These are phyloP conservation scores for sorghum (Sorghum bicolor) DNA, from an alignment of 176 grass and related monocot species.

Conservation along the genomic window DNA sequence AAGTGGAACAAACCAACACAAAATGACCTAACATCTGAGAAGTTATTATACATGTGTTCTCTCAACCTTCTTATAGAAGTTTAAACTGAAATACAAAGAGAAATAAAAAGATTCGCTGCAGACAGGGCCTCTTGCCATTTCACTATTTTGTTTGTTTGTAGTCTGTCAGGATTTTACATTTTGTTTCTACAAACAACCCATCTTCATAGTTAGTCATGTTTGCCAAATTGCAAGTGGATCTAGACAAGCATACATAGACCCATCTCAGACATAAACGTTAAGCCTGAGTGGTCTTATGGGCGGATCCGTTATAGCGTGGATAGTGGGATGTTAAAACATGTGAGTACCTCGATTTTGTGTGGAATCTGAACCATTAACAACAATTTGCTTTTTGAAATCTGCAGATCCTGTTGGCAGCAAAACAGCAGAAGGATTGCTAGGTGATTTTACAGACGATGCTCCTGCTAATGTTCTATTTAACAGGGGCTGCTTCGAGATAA, in stretches of 20 bases:
- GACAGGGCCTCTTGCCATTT: background rate
- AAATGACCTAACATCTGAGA: no score
- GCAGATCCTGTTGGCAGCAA: slow-evolving; percentile 28
- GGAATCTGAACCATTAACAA: slow-evolving; percentile 31
- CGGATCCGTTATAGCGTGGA: background rate
- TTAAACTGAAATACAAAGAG: background rate
- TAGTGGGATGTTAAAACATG: slow-evolving; percentile 14
- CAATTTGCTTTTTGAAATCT: slow-evolving; percentile 30
- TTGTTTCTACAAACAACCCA: background rate
- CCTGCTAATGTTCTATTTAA: slow-evolving; percentile 38
- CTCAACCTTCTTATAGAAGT: background rate
- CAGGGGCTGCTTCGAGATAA: slow-evolving; percentile 31
- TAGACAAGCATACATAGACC: background rate
- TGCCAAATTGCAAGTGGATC: background rate
- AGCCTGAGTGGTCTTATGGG: background rate
- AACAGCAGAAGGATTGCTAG: slow-evolving; percentile 20
- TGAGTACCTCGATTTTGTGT: slow-evolving; percentile 39
- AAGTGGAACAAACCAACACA: background rate
- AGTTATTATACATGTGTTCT: background rate
- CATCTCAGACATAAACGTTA: background rate
- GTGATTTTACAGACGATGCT: slow-evolving; percentile 22
- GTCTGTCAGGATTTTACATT: background rate
- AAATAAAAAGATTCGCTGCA: background rate
- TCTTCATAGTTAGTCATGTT: background rate
- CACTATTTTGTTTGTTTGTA: background rate